Evolutionary conservation across 1,139 yeast species (phyloP).

Genomic region (Saccharomyces hybrid): DNA sequence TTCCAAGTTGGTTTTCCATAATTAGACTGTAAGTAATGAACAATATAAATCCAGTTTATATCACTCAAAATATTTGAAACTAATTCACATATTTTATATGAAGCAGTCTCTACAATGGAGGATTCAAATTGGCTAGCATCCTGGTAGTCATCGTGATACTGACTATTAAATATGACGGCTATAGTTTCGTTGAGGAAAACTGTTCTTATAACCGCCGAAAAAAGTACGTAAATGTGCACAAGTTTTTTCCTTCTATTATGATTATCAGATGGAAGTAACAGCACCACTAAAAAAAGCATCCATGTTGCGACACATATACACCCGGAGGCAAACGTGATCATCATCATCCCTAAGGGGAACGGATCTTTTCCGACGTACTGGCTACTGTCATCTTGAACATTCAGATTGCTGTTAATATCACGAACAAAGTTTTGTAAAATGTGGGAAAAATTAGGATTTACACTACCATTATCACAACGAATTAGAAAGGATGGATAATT

Average conservation of each 20-base stretch:
- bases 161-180: conserved; percentile 7
- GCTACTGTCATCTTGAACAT: not conserved
- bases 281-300: conserved; percentile 15
- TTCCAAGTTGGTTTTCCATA: too few species aligned
- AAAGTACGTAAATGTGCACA: conserved; percentile 11
- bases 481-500: not conserved
- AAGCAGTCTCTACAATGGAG: conserved; percentile 3
- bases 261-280: conserved; percentile 14
- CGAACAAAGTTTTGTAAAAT: not conserved
- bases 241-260: conserved; percentile 12
- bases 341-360: conserved; percentile 8
- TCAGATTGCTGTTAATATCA: not conserved
- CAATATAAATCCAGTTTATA: too few species aligned
- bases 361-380: conserved; percentile 6
- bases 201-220: conserved; percentile 10
- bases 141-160: conserved; percentile 12
- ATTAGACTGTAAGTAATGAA: too few species aligned
- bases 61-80: too few species aligned
- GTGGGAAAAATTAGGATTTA: not conserved
- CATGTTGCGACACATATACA: conserved; percentile 14
- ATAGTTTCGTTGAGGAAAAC: conserved; percentile 8
- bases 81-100: too few species aligned
- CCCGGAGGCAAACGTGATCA: conserved; percentile 10
- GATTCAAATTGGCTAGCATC: conserved; percentile 6
- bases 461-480: not conserved